phyloP scores from a whole-genome alignment of 371 early-diverging fungal genomes.

The Haplosporangium sp. region DNA sequence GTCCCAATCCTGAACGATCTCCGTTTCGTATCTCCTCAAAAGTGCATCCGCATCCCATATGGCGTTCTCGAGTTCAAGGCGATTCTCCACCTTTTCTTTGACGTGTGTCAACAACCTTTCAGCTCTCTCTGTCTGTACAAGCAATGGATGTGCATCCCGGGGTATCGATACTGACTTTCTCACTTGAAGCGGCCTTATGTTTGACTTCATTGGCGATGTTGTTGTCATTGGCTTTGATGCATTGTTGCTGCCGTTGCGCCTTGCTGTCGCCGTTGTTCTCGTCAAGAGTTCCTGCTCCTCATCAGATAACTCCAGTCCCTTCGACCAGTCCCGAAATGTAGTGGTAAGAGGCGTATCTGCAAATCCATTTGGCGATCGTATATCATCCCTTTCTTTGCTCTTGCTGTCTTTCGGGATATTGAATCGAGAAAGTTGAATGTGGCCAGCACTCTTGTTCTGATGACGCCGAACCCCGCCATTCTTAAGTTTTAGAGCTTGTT shows the following conservation, averaged over 20 bases:
- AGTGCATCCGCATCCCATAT: not conserved
- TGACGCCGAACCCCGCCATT: not conserved
- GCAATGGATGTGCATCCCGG: not conserved
- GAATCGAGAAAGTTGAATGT: not conserved
- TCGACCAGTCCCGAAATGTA: conserved; percentile 16
- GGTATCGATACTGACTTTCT: not conserved
- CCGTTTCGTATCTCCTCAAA: conserved; percentile 5
- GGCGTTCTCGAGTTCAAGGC: not conserved
- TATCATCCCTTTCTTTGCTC: not conserved
- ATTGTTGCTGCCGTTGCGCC: too few relatives aligned
- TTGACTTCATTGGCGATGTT: too few relatives aligned
- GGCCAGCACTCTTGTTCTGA: not conserved
- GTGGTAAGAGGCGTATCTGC: conserved; percentile 5
- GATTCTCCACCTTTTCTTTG: not conserved
- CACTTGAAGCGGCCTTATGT: not conserved
- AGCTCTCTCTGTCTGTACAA: not conserved
- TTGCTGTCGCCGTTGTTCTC: too few relatives aligned
- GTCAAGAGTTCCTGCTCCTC: not conserved
- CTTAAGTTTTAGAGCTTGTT: not conserved
- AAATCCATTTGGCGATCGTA: conserved; percentile 10
- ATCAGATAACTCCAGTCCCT: not conserved
- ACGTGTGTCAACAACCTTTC: not conserved
- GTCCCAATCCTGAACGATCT: conserved; percentile 15
- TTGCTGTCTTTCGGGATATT: not conserved
- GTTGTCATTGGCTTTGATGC: too few relatives aligned